Base-by-base conservation (phyloP, 768 basidiomycete species). In the Amanita subjunquillea region DNA sequence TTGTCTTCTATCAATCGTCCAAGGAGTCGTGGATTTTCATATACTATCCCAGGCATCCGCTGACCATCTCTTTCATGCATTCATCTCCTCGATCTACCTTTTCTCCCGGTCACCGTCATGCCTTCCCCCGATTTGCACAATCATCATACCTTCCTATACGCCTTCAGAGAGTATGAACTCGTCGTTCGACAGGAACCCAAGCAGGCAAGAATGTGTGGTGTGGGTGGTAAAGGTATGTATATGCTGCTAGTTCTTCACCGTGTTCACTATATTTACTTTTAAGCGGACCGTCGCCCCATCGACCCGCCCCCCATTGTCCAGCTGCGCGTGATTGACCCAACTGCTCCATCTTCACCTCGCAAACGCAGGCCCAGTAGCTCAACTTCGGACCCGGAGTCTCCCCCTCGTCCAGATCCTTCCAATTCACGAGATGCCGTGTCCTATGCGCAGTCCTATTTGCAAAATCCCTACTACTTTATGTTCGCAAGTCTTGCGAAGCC, bases 271-370 rank as follows among this genome's bases (percentile, higher is more conserved):
- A 44, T 25, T 53, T 38, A 50, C 53, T 51, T 53, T 48, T 69
- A 43, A 87, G 92, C 91, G 51, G 94, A 95, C 76, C 79, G 93
- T n/a, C 77, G 93, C 36, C 93, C 94, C 2, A 92, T 97, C 63
- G 93, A 97, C 73, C 94, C 94, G 0, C 92, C 93, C 1, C 93
- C 94, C 15, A 93, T 97, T 69, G 83, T 97, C n/a, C 91, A 95
- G 66, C 81, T 97, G 6, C 83, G 87, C 51, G 89, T 96, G 51
- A 74, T 90, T 59, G 87, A 92, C 69, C 83, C 80, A n/a, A 49
- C 62, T 23, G 42, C 55, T 6, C 53, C 48, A 17, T 54, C 58
- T 22, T 32, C 52, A 15, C 58, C 50, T 22, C 45, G 45, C 20
- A 52, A 38, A 17, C 54, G 54, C 32, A 56, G 43, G 6, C 17